These are phyloP conservation scores for Coniosporium apollinis DNA, from an alignment of 495 filamentous ascomycete species.

Conservation along the genomic window DNA sequence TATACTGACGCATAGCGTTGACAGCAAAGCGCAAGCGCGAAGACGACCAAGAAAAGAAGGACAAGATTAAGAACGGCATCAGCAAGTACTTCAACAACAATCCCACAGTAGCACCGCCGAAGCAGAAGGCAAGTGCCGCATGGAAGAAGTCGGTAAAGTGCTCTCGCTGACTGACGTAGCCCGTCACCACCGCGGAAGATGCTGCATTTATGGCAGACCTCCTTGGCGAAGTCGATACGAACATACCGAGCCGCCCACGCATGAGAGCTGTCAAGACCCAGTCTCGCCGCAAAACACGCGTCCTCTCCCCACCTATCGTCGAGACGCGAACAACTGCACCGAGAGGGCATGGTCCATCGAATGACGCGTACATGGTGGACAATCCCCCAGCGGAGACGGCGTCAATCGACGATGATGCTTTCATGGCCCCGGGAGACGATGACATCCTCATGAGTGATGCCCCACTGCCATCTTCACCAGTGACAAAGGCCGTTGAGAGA, in stretches of 20 bases:
- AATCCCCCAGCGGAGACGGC: constrained; percentile 23
- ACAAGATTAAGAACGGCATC: constrained; percentile 80
- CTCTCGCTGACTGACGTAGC: constrained; percentile 16
- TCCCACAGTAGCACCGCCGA: constrained; percentile 44
- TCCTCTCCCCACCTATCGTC: constrained; percentile 55
- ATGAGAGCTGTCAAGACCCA: constrained; percentile 53
- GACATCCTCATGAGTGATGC: constrained; percentile 70
- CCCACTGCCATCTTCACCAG: constrained; percentile 64
- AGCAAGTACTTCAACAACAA: constrained; percentile 83
- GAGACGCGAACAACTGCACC: constrained; percentile 20
- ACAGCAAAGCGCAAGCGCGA: constrained; percentile 74
- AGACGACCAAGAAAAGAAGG: constrained; percentile 62
- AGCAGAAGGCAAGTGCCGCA: constrained; percentile 50
- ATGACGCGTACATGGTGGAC: constrained; percentile 26
- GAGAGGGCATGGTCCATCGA: constrained; percentile 30
- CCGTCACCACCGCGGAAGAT: constrained; percentile 57
- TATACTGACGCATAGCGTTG: constrained; percentile 2
- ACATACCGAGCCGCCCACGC: constrained; percentile 46
- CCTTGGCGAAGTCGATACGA: constrained; percentile 76
- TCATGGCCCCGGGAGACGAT: constrained; percentile 40
- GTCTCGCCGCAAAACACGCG: constrained; percentile 58
- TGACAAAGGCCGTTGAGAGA: constrained; percentile 60
- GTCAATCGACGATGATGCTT: constrained; percentile 41
- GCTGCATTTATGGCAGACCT: constrained; percentile 71
- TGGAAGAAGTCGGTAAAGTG: neutral